These are phyloP conservation scores for Dissoconium aciculare DNA, from an alignment of 2,329 filamentous ascomycete genomes.

Conservation along the genomic window DNA sequence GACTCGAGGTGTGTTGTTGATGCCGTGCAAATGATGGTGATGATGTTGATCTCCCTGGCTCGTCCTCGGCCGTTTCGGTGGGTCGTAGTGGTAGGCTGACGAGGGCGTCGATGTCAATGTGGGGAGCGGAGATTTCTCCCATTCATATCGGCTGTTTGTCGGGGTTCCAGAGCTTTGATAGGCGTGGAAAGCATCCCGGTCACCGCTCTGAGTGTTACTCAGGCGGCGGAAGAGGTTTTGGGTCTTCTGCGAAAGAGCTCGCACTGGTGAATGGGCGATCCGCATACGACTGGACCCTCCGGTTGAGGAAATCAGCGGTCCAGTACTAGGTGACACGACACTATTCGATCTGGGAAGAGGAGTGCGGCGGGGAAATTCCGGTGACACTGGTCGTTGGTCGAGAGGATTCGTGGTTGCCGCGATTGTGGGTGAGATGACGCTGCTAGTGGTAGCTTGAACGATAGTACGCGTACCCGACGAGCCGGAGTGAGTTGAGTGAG, in stretches of 20 bases:
- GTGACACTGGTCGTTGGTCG: slow-evolving; percentile 1
- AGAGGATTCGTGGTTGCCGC: neutral
- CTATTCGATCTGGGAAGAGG: neutral
- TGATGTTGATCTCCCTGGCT: slow-evolving; percentile 6
- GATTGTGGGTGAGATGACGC: no score
- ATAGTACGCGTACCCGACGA: slow-evolving; percentile 17
- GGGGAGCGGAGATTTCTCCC: slow-evolving; percentile 10
- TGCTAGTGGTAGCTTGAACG: slow-evolving; percentile 8
- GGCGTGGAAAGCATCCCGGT: slow-evolving; percentile 2
- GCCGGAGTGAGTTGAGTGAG: slow-evolving; percentile 14
- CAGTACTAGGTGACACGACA: neutral
- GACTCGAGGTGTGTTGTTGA: neutral
- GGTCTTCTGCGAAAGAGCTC: slow-evolving; percentile 18
- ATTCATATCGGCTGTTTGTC: neutral
- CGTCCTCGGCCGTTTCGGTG: slow-evolving; percentile 10
- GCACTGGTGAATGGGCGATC: slow-evolving; percentile 14
- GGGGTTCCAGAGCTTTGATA: neutral
- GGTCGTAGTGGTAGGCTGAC: slow-evolving; percentile 8
- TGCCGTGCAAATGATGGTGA: neutral
- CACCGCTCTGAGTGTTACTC: slow-evolving; percentile 15
- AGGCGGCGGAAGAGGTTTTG: slow-evolving; percentile 21
- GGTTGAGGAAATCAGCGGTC: neutral
- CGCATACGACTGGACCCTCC: slow-evolving; percentile 6
- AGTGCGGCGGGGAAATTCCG: neutral
- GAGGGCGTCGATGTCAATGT: slow-evolving; percentile 12